Evolutionary conservation across 2,329 filamentous ascomycete genomes (phyloP), one percentile per base, ranked within the genome.

Genomic region (Plectosphaerella sp.): DNA sequence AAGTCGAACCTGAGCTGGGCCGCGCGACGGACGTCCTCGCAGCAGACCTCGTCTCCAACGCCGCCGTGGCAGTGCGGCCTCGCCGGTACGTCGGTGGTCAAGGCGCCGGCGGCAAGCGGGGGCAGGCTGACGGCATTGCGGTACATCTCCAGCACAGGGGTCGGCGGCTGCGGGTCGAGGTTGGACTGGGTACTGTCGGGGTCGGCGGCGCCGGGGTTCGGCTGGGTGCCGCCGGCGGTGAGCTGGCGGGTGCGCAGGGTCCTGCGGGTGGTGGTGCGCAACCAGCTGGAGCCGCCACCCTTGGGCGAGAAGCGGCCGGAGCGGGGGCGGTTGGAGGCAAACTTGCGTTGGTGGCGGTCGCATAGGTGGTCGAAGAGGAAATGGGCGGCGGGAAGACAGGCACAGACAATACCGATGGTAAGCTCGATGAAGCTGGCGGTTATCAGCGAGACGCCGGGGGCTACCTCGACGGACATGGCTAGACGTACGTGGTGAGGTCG

Each of bases 361-460:
- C 42, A 41, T 28, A 20, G 51, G 24, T 53, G 43, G 43, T 59
- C 52, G 42, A 42, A 53, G 10, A 59, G 52, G 12, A 59, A 52
- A n/a, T 59, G 57, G 18, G 49, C 49, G 3, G 56, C 54, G 2
- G 57, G 57, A 4, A 59, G 46, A 28, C 55, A 58, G 3, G 57
- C 56, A 22, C 57, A 59, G 4, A 59, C 49, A 4, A 59, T 20
- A 14, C 57, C 57, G 15, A 59, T 56, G 9, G 57, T 53, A n/a
- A 59, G 54, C 37, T 59, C 57, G 11, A 57, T 50, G 28, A 48
- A 52, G 9, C 57, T 57, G 15, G 28, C 12, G 7, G 11, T 16
- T 68, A 10, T 69, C 66, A 48, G 47, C 6, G 15, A n/a, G 16
- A 28, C 10, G 14, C 2, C 18, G 37, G 28, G 28, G 28, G 28